Percentiles rank a stretch among this genome's conserved stretches.
These are phyloP conservation scores for Naganishia albida DNA, from an alignment of 1,284 basidiomycete genomes.

Conservation along the genomic window DNA sequence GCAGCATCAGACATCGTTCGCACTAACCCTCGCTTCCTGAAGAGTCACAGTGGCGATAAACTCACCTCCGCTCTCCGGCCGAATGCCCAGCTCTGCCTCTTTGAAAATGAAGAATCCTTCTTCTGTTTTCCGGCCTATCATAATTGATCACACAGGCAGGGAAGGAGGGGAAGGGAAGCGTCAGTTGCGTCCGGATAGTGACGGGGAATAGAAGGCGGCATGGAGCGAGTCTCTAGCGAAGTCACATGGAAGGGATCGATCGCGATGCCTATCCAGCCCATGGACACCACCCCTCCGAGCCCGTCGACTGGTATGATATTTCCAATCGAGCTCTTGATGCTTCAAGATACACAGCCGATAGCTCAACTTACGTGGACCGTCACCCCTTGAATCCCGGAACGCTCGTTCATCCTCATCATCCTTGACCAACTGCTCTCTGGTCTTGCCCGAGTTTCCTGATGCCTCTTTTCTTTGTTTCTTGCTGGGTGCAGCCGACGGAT, in stretches of 20 bases:
- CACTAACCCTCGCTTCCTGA: constrained; percentile 6
- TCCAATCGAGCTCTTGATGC: no score
- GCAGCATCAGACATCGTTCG: not conserved
- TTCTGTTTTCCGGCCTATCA: constrained; percentile 72
- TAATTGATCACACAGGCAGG: constrained; percentile 13
- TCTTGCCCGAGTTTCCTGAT: constrained; percentile 18
- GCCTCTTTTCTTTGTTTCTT: constrained; percentile 10
- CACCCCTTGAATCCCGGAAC: constrained; percentile 76
- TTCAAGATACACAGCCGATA: no score
- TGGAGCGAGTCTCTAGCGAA: no score
- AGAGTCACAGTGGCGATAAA: constrained; percentile 34
- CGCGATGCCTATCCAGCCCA: no score
- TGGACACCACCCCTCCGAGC: no score
- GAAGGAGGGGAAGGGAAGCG: no score
- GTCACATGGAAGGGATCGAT: not conserved
- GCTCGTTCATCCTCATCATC: constrained; percentile 57
- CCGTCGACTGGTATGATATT: no score
- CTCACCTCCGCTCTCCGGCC: constrained; percentile 72
- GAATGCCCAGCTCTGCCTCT: constrained; percentile 79
- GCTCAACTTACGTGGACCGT: constrained; percentile 67
- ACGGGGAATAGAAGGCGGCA: no score
- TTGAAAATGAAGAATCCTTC: constrained; percentile 84
- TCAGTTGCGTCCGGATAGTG: no score
- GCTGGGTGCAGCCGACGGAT: not conserved
- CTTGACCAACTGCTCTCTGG: constrained; percentile 9